Evolutionary conservation across 805 yeast species (phyloP), one percentile per base, ranked within the genome.

Genomic region (Metschnikowia cerradonensis): DNA sequence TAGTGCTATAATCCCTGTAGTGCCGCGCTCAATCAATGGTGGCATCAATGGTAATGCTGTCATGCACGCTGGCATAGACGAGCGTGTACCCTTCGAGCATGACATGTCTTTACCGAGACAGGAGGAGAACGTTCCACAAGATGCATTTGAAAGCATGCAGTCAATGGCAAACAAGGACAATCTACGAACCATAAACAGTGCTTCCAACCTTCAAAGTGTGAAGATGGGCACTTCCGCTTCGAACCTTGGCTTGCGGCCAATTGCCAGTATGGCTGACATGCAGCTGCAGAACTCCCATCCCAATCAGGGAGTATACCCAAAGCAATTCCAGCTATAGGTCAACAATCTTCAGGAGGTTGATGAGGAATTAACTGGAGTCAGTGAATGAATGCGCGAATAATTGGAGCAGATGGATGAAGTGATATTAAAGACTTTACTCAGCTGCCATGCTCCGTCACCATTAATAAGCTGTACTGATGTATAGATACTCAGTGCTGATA

Each of bases 181-280:
- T 22, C 54, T 67, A 31, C 56, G 72, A 10, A 52, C 67, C 3
- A 68, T 64, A 26, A 64, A 60, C 52, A 70, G 73, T 50, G 68
- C 71, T 64, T 61, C 67, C 1, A 68, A 70, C 51, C 51, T 70
- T 30, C 67, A 63, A 47, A 64, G 59, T 32, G 41, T 38, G 20
- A 56, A 54, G 38, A 45, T 51, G 23, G 53, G 45, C 32, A 31
- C 26, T 19, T 47, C 43, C 3, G 30, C 45, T 1, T 41, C 50
- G 8, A 47, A 48, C 19, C 41, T 47, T 45, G 57, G 53, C 7
- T 49, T 58, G 8, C 52, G 58, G 37, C 54, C 58, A 13, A 54
- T 56, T 20, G 46, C 56, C 34, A 56, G 61, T 45, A 56, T 58
- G 60, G 57, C 58, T 8, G 60, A 57, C 39, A 40, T 56, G 45